Evolutionary conservation across 108 stramenopile species (phyloP).

Genomic region (Craspedostauros australis): DNA sequence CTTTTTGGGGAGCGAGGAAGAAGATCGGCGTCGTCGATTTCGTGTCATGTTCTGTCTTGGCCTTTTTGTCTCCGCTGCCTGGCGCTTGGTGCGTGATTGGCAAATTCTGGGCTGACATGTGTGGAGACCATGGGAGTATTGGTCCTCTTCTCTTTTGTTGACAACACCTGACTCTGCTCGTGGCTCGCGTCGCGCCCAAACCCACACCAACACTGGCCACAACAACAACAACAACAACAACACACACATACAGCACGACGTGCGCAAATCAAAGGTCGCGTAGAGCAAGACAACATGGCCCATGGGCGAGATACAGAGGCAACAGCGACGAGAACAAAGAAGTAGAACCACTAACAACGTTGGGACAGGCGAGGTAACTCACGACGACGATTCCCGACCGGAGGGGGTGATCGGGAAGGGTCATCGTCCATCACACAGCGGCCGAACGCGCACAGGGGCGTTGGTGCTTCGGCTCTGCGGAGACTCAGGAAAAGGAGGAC

Average conservation of each 20-base stretch:
- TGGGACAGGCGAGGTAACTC: constrained; percentile 6
- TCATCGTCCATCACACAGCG: neutral
- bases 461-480: constrained; percentile 42
- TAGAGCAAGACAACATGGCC: constrained; percentile 65
- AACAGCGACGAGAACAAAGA: constrained; percentile 23
- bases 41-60: too few species aligned
- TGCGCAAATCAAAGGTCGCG: neutral
- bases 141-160: neutral
- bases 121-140: too few species aligned
- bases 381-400: constrained; percentile 15
- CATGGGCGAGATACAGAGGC: constrained; percentile 57
- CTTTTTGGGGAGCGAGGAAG: too few species aligned
- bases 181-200: neutral
- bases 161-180: neutral
- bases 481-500: constrained; percentile 21
- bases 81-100: too few species aligned
- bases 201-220: neutral
- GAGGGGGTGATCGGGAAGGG: constrained; percentile 2
- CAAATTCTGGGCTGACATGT: too few species aligned
- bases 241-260: constrained; percentile 3
- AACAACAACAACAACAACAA: neutral
- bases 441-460: constrained; percentile 41
- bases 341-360: constrained; percentile 12
- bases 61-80: too few species aligned
- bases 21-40: too few species aligned